Percentiles rank a stretch among this genome's conserved stretches.
phyloP scores from a whole-genome alignment of 305 asterid species.

The Fraxinus latifolia region DNA sequence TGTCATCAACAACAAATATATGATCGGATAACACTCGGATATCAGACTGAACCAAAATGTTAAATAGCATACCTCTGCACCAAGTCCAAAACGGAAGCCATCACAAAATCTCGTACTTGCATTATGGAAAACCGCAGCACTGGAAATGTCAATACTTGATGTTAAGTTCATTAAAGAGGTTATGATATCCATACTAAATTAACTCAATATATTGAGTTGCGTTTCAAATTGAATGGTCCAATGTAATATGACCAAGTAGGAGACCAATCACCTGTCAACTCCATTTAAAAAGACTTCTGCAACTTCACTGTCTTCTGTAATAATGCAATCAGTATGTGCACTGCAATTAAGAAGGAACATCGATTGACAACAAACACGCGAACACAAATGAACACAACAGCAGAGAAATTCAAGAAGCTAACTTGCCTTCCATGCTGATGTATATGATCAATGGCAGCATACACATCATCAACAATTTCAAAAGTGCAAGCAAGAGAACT shows the following conservation, averaged over 20 bases:
- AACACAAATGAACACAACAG: not conserved
- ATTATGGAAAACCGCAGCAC: slow-evolving; percentile 95
- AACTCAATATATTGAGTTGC: not conserved
- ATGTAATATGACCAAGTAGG: not conserved
- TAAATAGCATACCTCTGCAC: slow-evolving; percentile 76
- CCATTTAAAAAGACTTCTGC: slow-evolving; percentile 67
- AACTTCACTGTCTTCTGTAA: slow-evolving; percentile 68
- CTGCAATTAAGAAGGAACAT: slow-evolving; percentile 43
- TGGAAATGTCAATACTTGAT: slow-evolving; percentile 27
- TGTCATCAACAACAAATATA: slow-evolving; percentile 27
- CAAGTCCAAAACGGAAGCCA: slow-evolving; percentile 93
- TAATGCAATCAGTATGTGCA: slow-evolving; percentile 82
- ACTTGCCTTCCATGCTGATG: slow-evolving; percentile 87
- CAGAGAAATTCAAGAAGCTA: slow-evolving; percentile 10
- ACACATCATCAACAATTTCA: slow-evolving; percentile 90
- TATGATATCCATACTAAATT: not conserved
- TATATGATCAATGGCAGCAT: slow-evolving; percentile 88
- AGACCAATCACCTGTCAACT: slow-evolving; percentile 70
- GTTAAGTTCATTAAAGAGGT: slow-evolving; percentile 10
- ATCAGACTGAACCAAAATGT: not conserved
- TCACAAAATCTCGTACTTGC: slow-evolving; percentile 94
- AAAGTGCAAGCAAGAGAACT: slow-evolving; percentile 90
- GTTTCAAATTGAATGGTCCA: not conserved
- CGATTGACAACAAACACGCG: not conserved
- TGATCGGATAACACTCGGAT: not conserved